These are phyloP conservation scores for Alternaria hordeiaustralica DNA, from an alignment of 2,329 filamentous ascomycete genomes.

Conservation along the genomic window DNA sequence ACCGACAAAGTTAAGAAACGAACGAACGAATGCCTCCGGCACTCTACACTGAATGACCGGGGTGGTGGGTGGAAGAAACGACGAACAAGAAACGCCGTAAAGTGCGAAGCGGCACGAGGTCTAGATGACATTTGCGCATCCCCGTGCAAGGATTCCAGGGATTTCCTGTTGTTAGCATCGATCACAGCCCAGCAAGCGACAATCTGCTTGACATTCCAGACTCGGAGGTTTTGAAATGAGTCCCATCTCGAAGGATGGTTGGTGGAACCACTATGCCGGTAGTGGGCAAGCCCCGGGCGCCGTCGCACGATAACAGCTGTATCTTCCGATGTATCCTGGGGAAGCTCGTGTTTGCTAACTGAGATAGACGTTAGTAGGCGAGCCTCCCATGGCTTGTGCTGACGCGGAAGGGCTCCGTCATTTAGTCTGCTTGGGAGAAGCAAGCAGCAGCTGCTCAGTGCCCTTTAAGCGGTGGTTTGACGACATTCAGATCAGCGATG, in stretches of 20 bases:
- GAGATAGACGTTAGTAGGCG: constrained; percentile 11
- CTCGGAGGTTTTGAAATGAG: constrained; percentile 24
- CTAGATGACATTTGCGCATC: constrained; percentile 16
- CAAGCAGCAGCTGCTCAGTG: neutral
- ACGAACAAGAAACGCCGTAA: constrained; percentile 13
- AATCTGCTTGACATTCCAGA: constrained; percentile 26
- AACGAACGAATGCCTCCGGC: constrained; percentile 7
- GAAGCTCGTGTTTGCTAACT: constrained; percentile 26
- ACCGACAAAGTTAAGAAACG: constrained; percentile 9
- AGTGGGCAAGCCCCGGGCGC: constrained; percentile 17
- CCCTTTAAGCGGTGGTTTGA: constrained; percentile 4
- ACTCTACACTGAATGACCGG: constrained; percentile 3
- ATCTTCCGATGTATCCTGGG: constrained; percentile 27
- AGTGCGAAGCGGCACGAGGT: constrained; percentile 12
- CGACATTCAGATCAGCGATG: constrained; percentile 3
- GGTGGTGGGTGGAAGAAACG: constrained; percentile 7
- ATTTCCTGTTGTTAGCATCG: constrained; percentile 18
- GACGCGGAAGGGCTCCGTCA: constrained; percentile 8
- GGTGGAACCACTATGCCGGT: constrained; percentile 33
- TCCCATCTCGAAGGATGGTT: constrained; percentile 27
- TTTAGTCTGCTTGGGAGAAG: neutral
- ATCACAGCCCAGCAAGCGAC: constrained; percentile 20
- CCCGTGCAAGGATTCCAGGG: constrained; percentile 23
- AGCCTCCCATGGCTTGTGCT: neutral
- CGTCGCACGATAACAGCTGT: constrained; percentile 23